Percentiles rank a stretch among this genome's conserved stretches.
These are phyloP conservation scores for Millerozyma acaciae DNA, from an alignment of 805 yeast genomes.

Conservation along the genomic window DNA sequence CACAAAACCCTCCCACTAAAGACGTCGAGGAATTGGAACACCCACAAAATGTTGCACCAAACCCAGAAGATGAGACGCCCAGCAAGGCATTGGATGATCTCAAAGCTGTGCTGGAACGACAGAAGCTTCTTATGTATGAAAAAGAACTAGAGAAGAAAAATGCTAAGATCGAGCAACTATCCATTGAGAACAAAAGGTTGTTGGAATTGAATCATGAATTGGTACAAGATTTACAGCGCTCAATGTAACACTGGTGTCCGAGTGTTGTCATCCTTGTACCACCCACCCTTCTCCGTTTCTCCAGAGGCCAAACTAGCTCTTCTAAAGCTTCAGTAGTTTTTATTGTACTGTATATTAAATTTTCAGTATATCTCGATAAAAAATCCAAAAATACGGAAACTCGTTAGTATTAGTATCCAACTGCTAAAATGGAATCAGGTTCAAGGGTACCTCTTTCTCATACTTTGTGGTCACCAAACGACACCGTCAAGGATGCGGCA, in stretches of 20 bases:
- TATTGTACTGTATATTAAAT: conserved; percentile 1
- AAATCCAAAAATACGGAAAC: too few species aligned
- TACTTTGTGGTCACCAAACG: conserved; percentile 95
- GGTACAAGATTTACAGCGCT: conserved; percentile 4
- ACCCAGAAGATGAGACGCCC: neutral
- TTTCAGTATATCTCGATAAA: too few species aligned
- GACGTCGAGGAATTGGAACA: conserved; percentile 4
- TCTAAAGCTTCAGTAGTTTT: neutral
- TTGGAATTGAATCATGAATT: conserved; percentile 30
- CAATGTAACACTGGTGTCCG: conserved; percentile 1
- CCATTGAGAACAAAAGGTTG: conserved; percentile 24
- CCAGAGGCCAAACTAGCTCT: neutral
- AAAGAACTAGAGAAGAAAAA: conserved; percentile 19
- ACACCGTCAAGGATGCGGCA: conserved; percentile 94
- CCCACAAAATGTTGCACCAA: conserved; percentile 1
- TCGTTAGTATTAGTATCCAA: too few species aligned
- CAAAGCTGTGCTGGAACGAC: conserved; percentile 13
- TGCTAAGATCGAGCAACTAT: conserved; percentile 18
- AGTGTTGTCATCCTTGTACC: conserved; percentile 2
- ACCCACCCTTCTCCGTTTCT: too few species aligned
- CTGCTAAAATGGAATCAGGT: conserved; percentile 27
- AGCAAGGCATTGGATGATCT: conserved; percentile 10
- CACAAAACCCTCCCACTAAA: too few species aligned
- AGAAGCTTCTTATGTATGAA: conserved; percentile 16
- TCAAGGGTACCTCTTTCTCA: conserved; percentile 66